Percentiles rank a stretch among this genome's conserved stretches.
Evolutionary conservation across 371 early-diverging fungal species (phyloP).

Genomic region (Mucor sp.): DNA sequence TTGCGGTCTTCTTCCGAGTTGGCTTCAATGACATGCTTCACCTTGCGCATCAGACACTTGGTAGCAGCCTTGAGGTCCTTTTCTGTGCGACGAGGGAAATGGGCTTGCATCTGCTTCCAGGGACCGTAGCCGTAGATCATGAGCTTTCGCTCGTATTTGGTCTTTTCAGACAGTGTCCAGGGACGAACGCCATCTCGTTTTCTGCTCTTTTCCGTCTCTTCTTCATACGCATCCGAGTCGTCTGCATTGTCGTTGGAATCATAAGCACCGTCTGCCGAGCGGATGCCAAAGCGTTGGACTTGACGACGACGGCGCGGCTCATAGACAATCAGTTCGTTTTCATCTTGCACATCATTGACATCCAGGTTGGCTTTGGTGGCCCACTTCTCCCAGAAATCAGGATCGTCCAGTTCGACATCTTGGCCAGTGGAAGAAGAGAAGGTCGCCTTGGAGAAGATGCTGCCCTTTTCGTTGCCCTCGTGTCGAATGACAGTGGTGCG

Average conservation of each 20-base stretch:
- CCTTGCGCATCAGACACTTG: conserved; percentile 42
- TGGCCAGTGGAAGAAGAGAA: conserved; percentile 64
- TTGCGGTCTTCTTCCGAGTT: conserved; percentile 51
- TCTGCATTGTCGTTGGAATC: conserved; percentile 35
- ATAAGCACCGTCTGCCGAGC: conserved; percentile 27
- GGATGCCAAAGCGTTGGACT: conserved; percentile 50
- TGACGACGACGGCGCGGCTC: conserved; percentile 69
- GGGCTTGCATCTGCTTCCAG: conserved; percentile 71
- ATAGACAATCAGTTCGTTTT: conserved; percentile 64
- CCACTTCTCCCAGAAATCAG: conserved; percentile 96
- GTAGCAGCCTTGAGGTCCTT: conserved; percentile 62
- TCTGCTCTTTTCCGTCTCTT: conserved; percentile 28
- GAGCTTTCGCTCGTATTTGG: conserved; percentile 77
- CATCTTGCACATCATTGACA: conserved; percentile 51
- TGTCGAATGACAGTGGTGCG: conserved; percentile 90
- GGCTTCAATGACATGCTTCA: conserved; percentile 33
- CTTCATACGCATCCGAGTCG: conserved; percentile 48
- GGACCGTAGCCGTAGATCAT: conserved; percentile 83
- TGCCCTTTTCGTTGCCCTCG: conserved; percentile 73
- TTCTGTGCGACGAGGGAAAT: conserved; percentile 61
- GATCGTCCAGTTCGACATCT: conserved; percentile 87
- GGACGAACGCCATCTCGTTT: conserved; percentile 45
- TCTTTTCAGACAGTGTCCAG: conserved; percentile 82
- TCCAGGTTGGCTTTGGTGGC: conserved; percentile 77
- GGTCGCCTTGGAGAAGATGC: conserved; percentile 94